Conservation (phyloP, 306 rosid genomes). For the Corylus avellana region DNA sequence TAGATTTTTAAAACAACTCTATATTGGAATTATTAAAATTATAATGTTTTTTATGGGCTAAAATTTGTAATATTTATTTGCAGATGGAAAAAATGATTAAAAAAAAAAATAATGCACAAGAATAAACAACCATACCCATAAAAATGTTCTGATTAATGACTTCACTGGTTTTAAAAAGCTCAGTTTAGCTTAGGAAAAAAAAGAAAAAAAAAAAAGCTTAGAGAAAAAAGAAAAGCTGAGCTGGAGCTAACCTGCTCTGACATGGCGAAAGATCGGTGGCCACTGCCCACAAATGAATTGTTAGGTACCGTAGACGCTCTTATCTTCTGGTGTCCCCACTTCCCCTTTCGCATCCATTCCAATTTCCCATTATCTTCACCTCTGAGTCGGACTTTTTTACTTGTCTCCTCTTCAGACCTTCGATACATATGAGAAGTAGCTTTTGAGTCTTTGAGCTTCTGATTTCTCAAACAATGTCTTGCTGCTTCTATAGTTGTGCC, state of each 20-base stretch:
- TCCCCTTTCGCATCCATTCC: not conserved
- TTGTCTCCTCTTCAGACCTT: not conserved
- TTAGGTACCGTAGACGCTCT: not conserved
- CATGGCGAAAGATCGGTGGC: constrained; percentile 26
- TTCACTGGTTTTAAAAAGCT: no score
- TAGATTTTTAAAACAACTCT: no score
- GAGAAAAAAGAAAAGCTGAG: no score
- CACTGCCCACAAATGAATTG: not conserved
- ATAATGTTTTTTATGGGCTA: no score
- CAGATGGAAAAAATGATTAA: no score
- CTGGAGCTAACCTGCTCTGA: constrained; percentile 13
- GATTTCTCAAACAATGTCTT: constrained; percentile 49
- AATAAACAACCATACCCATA: no score
- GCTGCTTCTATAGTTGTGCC: constrained; percentile 37
- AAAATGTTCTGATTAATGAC: no score
- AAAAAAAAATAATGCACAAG: no score
- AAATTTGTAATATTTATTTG: no score
- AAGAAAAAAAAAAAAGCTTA: no score
- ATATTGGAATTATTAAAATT: no score
- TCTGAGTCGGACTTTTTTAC: not conserved
- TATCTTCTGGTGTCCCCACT: not conserved
- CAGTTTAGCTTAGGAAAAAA: no score
- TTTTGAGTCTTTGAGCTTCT: constrained; percentile 7
- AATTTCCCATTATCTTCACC: constrained; percentile 7
- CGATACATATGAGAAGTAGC: constrained; percentile 5